Percentiles rank a stretch among this genome's conserved stretches.
Evolutionary conservation across 148 eudicot species (phyloP).

Genomic region (Fagopyrum homotropicum): DNA sequence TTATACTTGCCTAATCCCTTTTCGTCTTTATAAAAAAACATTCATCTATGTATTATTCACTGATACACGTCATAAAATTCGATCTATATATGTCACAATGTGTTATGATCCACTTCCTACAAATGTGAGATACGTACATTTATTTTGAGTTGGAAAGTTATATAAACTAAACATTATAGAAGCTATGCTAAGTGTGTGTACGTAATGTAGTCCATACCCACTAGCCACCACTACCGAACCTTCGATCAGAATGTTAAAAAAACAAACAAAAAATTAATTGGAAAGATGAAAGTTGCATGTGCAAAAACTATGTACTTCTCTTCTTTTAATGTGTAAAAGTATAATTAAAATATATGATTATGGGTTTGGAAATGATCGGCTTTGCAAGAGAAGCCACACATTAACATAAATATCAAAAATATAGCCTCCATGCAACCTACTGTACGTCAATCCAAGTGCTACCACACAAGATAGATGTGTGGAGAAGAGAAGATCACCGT

Average conservation of each 20-base stretch:
- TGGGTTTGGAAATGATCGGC: conserved; percentile 8
- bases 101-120: too few species aligned
- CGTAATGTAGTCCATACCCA: neutral
- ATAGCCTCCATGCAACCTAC: neutral
- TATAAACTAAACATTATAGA: neutral
- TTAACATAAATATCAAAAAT: neutral
- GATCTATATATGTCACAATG: too few species aligned
- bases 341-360: neutral
- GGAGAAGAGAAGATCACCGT: neutral
- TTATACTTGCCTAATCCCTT: too few species aligned
- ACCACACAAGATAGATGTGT: neutral
- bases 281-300: neutral
- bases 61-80: too few species aligned
- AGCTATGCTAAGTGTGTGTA: neutral
- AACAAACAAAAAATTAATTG: too few species aligned
- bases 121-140: too few species aligned
- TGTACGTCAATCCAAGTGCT: neutral
- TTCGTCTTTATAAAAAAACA: too few species aligned
- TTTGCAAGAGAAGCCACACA: neutral
- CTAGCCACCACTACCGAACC: neutral
- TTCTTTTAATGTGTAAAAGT: conserved; percentile 1
- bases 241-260: neutral
- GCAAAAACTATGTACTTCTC: neutral
- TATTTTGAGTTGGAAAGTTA: neutral
- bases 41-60: too few species aligned